Percentiles rank a stretch among this genome's conserved stretches.
phyloP scores from a whole-genome alignment of 2,329 filamentous ascomycete genomes.

The Diplodia seriata region DNA sequence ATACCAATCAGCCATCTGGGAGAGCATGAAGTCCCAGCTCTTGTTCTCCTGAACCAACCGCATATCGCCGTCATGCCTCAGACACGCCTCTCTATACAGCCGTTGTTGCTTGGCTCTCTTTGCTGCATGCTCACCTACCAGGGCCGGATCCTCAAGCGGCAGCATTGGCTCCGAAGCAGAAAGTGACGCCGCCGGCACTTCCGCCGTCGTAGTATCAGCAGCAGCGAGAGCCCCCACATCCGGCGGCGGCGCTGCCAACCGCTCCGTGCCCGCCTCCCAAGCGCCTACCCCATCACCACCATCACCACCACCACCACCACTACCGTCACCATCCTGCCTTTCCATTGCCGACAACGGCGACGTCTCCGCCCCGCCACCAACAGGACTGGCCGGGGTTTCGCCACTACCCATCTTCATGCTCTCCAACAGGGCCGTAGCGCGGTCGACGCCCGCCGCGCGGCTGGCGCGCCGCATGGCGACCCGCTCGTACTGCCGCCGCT shows the following conservation, averaged over 20 bases:
- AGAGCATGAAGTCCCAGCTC: constrained; percentile 52
- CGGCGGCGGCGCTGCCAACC: not conserved
- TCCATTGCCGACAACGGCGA: not conserved
- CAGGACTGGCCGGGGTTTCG: not conserved
- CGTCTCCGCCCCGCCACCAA: not conserved
- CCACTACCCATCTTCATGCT: constrained; percentile 8
- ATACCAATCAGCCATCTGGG: constrained; percentile 53
- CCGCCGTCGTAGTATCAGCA: constrained; percentile 24
- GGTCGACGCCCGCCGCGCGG: constrained; percentile 21
- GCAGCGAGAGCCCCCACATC: constrained; percentile 11
- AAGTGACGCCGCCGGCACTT: not conserved
- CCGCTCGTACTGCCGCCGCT: constrained; percentile 65
- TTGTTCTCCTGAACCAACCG: constrained; percentile 43
- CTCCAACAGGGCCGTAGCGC: constrained; percentile 16
- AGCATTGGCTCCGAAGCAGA: constrained; percentile 44
- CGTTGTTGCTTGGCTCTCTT: constrained; percentile 63
- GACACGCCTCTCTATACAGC: constrained; percentile 57
- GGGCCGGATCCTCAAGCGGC: constrained; percentile 70
- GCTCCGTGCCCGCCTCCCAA: not conserved
- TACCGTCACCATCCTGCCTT: not conserved
- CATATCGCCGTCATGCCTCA: constrained; percentile 40
- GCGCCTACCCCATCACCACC: not conserved
- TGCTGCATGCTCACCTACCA: constrained; percentile 72
- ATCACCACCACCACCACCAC: not conserved
- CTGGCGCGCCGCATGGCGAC: constrained; percentile 65